phyloP scores from a whole-genome alignment of 148 eudicot species.

The Rheum nobile region DNA sequence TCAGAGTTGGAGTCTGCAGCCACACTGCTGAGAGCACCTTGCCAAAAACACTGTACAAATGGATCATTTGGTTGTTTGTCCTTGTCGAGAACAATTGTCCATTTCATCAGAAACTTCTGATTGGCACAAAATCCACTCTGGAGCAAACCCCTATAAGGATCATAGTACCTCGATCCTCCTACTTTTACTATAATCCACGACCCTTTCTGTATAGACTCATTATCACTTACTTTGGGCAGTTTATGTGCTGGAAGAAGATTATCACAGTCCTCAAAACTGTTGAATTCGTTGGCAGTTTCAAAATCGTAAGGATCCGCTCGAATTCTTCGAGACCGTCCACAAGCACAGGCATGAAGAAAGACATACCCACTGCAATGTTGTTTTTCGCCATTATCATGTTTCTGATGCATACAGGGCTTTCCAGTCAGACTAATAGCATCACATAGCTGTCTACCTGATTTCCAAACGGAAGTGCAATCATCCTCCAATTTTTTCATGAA shows the following conservation, averaged over 20 bases:
- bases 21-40: conserved; percentile 24
- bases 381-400: conserved; percentile 40
- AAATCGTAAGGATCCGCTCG: conserved; percentile 82
- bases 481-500: conserved; percentile 62
- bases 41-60: conserved; percentile 25
- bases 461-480: conserved; percentile 71
- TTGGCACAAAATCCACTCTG: conserved; percentile 72
- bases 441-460: conserved; percentile 79
- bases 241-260: conserved; percentile 59
- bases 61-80: conserved; percentile 28
- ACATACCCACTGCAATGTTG: conserved; percentile 79
- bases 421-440: conserved; percentile 95
- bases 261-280: conserved; percentile 64
- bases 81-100: conserved; percentile 64
- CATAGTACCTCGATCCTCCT: conserved; percentile 66
- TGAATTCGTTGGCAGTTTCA: conserved; percentile 63
- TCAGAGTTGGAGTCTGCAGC: conserved; percentile 22
- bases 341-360: conserved; percentile 97
- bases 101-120: conserved; percentile 68
- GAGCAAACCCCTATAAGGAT: conserved; percentile 72
- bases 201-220: conserved; percentile 33
- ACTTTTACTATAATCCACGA: conserved; percentile 70
- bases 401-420: conserved; percentile 75
- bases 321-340: conserved; percentile 68
- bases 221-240: conserved; percentile 36